Conservation (phyloP, 495 filamentous ascomycete genomes). For the Hypoxylon cercidicola region DNA sequence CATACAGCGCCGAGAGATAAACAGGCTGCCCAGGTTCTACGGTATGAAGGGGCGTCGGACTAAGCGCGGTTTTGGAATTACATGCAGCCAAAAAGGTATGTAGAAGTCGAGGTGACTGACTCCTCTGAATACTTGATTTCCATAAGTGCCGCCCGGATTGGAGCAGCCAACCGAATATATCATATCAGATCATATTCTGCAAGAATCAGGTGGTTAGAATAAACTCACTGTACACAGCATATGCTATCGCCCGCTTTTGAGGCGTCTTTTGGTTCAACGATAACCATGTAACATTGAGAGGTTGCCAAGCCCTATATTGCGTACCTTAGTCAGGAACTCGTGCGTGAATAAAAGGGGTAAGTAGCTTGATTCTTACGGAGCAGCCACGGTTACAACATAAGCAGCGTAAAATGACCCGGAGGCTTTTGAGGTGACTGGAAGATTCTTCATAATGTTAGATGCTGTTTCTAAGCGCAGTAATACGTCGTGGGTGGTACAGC, state of each 20-base stretch:
- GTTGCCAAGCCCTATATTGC: slow-evolving; percentile 34
- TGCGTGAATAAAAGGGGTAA: too few relatives aligned
- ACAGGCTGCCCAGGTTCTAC: slow-evolving; percentile 30
- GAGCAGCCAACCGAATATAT: slow-evolving; percentile 28
- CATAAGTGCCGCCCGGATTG: slow-evolving; percentile 32
- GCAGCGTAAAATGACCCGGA: slow-evolving; percentile 37
- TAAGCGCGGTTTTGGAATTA: too few relatives aligned
- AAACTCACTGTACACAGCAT: slow-evolving; percentile 27
- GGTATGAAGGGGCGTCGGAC: slow-evolving; percentile 33
- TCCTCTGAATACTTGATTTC: slow-evolving; percentile 34
- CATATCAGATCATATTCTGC: slow-evolving; percentile 5
- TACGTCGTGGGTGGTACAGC: too few relatives aligned
- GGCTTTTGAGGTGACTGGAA: slow-evolving; percentile 25
- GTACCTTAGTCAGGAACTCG: too few relatives aligned
- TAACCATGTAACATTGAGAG: slow-evolving; percentile 33
- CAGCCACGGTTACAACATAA: slow-evolving; percentile 30
- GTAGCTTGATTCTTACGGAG: slow-evolving; percentile 25
- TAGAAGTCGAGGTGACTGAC: slow-evolving; percentile 22
- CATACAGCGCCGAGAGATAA: slow-evolving; percentile 31
- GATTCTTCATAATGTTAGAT: slow-evolving; percentile 22
- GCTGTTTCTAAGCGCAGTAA: background rate
- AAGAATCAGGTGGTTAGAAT: background rate
- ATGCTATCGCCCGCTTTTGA: slow-evolving; percentile 29
- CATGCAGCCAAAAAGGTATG: too few relatives aligned
- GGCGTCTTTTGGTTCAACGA: slow-evolving; percentile 32